Evolutionary conservation across 495 filamentous ascomycete species (phyloP).

Genomic region (Cercophora samala): DNA sequence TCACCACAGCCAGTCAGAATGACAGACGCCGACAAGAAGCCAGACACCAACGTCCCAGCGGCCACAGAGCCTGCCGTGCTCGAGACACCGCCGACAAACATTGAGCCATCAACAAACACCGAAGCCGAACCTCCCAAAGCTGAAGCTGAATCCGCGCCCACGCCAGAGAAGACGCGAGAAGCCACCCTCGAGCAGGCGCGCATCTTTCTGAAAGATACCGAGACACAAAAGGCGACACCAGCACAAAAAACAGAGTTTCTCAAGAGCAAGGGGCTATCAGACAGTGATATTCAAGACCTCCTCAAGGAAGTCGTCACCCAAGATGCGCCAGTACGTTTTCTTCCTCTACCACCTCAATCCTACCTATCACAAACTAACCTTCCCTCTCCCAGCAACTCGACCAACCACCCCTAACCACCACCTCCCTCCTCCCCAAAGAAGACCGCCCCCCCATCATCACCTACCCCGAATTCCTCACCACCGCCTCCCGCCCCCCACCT

Average conservation of each 20-base stretch:
- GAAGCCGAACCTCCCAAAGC: not conserved
- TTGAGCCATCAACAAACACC: conserved; percentile 5
- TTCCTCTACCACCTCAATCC: not conserved
- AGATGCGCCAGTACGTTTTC: conserved; percentile 27
- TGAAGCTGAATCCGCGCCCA: conserved; percentile 13
- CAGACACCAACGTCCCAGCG: conserved; percentile 2
- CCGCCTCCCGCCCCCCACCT: conserved; percentile 58
- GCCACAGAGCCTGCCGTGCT: not conserved
- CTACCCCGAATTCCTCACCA: conserved; percentile 89
- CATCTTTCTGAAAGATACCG: conserved; percentile 75
- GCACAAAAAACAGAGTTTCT: conserved; percentile 78
- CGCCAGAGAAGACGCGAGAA: conserved; percentile 22
- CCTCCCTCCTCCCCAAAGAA: conserved; percentile 28
- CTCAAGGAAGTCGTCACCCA: conserved; percentile 44
- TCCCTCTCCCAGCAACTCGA: conserved; percentile 18
- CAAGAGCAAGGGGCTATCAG: conserved; percentile 69
- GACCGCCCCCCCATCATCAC: conserved; percentile 87
- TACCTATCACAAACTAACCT: not conserved
- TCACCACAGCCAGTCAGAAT: not conserved
- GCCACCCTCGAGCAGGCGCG: conserved; percentile 65
- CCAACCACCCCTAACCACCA: conserved; percentile 20
- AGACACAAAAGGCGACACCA: conserved; percentile 63
- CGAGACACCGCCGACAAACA: conserved; percentile 3
- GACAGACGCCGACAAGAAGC: conserved; percentile 16
- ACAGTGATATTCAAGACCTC: conserved; percentile 64